Evolutionary conservation across 2,329 filamentous ascomycete species (phyloP), one percentile per base, ranked within the genome.

Genomic region (Trichoderma sp.): DNA sequence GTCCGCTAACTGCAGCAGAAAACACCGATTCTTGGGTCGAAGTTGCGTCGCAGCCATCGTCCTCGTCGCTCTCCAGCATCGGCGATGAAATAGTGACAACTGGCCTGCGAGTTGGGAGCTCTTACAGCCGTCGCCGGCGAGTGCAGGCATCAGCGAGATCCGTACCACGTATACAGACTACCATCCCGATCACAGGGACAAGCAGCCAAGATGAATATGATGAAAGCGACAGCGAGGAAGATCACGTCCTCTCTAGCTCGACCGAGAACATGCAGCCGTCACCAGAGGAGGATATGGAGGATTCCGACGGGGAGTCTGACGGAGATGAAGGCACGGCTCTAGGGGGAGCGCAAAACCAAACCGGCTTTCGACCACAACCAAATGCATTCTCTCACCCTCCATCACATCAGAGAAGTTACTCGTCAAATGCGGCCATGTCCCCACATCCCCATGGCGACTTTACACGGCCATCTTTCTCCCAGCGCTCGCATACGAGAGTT

Each of bases 181-280:
- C 82, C 34, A 78, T 82, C 47, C 83, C 83, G 26, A 77, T 81
- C 68, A 82, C 83, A 70, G 84, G 82, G 61, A 84, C 86, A 36
- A 97, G 94, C 81, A 97, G 95, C 77, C 94, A 97, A 80, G 95
- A 97, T 76, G 95, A 97, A 82, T 97, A 97, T 77, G 94, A 97
- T 39, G 94, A 97, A 84, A 97, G 92, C 73, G 94, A 97, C 80
- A 97, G 88, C 81, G 95, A 97, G 74, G 94, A 94, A 55, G 95
- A 97, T 76, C 88, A 87, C 15, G 76, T 88, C 12, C 80, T 91
- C 78, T 86, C 86, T 2, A 90, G 88, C 75, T 91, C 89, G 15
- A 86, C 84, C 59, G 89, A 91, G 76, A 85, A 88, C 71, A 77
- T 78, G 12, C 79, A 82, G 72, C 78, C 82, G 58, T 79, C 81